These are phyloP conservation scores for Westerdykella ornata DNA, from an alignment of 2,329 filamentous ascomycete genomes.

Conservation along the genomic window DNA sequence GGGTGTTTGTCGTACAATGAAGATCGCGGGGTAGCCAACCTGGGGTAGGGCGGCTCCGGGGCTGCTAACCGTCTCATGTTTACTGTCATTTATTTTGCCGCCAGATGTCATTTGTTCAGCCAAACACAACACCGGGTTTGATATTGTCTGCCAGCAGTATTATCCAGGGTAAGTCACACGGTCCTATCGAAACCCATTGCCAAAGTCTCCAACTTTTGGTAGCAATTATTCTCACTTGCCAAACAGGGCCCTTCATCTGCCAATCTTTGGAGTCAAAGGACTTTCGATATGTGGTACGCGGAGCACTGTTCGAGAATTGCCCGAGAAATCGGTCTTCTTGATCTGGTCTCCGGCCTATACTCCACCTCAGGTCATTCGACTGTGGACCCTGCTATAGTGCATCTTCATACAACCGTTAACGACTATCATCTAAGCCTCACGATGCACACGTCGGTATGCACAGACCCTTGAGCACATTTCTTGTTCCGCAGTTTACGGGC, in stretches of 20 bases:
- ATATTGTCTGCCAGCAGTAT: slow-evolving; percentile 1
- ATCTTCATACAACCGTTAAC: slow-evolving; percentile 15
- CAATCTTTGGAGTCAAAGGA: slow-evolving; percentile 1
- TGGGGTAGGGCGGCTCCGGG: slow-evolving; percentile 14
- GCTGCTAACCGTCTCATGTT: slow-evolving; percentile 23
- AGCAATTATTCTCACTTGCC: background rate
- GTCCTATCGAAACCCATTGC: background rate
- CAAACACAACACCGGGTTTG: slow-evolving; percentile 12
- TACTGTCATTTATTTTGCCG: slow-evolving; percentile 23
- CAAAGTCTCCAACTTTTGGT: background rate
- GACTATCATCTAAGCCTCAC: slow-evolving; percentile 29
- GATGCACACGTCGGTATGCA: slow-evolving; percentile 20
- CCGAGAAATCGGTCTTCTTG: slow-evolving; percentile 14
- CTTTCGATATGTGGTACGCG: slow-evolving; percentile 2
- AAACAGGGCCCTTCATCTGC: background rate
- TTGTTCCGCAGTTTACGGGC: slow-evolving; percentile 28
- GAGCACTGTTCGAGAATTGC: slow-evolving; percentile 5
- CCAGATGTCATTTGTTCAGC: slow-evolving; percentile 11
- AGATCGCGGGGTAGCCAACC: slow-evolving; percentile 24
- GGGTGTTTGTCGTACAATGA: slow-evolving; percentile 12
- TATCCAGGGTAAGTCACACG: background rate
- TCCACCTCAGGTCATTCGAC: slow-evolving; percentile 17
- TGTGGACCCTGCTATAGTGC: slow-evolving; percentile 19
- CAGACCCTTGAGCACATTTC: slow-evolving; percentile 23
- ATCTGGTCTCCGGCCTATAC: slow-evolving; percentile 12